Evolutionary conservation across 345 rosid genomes (phyloP).

Genomic region (Hibiscus tridactylites): DNA sequence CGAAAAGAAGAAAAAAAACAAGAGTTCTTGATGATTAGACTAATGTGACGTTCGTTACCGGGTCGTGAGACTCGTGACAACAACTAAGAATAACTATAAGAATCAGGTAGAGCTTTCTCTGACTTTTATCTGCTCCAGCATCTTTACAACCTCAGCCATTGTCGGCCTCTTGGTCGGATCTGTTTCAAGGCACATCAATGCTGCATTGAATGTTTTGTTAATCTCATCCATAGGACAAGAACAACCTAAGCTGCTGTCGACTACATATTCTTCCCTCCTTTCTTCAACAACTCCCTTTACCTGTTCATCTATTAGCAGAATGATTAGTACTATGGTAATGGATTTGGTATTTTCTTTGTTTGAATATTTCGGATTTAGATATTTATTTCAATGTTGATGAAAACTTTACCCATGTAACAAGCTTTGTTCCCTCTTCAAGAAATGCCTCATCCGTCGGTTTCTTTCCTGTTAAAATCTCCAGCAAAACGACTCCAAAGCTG

Average conservation of each 20-base stretch:
- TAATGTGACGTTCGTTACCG: too few relatives aligned
- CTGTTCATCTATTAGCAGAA: too few relatives aligned
- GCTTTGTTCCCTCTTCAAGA: too few relatives aligned
- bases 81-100: background rate
- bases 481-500: constrained; percentile 73
- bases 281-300: too few relatives aligned
- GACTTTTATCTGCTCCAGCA: constrained; percentile 49
- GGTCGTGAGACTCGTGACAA: too few relatives aligned
- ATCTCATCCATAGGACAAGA: constrained; percentile 51
- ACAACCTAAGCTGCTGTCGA: background rate
- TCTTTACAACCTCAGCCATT: constrained; percentile 73
- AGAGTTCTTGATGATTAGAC: background rate
- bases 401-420: too few relatives aligned
- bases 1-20: background rate
- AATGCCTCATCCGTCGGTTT: constrained; percentile 18
- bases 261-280: too few relatives aligned
- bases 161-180: constrained; percentile 69
- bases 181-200: constrained; percentile 68
- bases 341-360: too few relatives aligned
- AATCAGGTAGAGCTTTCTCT: constrained; percentile 19
- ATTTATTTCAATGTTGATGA: too few relatives aligned
- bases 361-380: too few relatives aligned
- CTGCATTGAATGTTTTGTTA: constrained; percentile 42
- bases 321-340: too few relatives aligned
- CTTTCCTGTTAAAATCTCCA: constrained; percentile 72